These are phyloP conservation scores for Penicillium pulvis DNA, from an alignment of 495 filamentous ascomycete genomes.

Conservation along the genomic window DNA sequence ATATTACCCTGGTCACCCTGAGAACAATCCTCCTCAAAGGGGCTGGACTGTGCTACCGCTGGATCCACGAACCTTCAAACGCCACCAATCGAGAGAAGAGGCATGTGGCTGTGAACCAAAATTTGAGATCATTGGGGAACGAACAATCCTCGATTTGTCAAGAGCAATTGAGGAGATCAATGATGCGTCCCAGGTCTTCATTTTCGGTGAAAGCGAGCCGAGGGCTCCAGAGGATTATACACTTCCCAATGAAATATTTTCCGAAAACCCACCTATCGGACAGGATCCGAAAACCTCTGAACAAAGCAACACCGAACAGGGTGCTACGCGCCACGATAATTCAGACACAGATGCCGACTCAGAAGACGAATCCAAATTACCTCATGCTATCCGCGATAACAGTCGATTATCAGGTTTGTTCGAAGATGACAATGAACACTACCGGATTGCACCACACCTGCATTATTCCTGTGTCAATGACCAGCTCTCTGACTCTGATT, in stretches of 20 bases:
- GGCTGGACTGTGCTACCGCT: constrained; percentile 56
- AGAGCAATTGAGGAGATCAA: constrained; percentile 24
- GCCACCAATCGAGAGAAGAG: constrained; percentile 32
- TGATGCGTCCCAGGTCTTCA: constrained; percentile 28
- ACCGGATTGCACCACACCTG: constrained; percentile 2
- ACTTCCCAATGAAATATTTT: constrained; percentile 34
- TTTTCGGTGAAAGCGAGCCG: neutral
- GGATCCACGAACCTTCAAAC: constrained; percentile 49
- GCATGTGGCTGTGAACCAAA: constrained; percentile 49
- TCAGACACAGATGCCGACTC: neutral
- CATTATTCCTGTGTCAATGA: constrained; percentile 6
- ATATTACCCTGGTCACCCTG: constrained; percentile 31
- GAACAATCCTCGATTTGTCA: constrained; percentile 36
- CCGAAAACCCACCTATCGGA: no score
- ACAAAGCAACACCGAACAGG: neutral
- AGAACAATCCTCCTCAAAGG: constrained; percentile 19
- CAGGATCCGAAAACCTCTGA: neutral
- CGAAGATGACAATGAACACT: constrained; percentile 22
- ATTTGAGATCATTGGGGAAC: constrained; percentile 16
- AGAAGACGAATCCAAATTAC: neutral
- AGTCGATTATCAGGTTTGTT: constrained; percentile 15
- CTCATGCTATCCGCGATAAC: constrained; percentile 1
- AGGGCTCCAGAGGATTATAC: neutral
- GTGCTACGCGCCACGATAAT: no score
- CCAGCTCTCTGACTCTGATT: neutral